Evolutionary conservation across 495 filamentous ascomycete species (phyloP).

Genomic region (Aspergillus heteromorphus): DNA sequence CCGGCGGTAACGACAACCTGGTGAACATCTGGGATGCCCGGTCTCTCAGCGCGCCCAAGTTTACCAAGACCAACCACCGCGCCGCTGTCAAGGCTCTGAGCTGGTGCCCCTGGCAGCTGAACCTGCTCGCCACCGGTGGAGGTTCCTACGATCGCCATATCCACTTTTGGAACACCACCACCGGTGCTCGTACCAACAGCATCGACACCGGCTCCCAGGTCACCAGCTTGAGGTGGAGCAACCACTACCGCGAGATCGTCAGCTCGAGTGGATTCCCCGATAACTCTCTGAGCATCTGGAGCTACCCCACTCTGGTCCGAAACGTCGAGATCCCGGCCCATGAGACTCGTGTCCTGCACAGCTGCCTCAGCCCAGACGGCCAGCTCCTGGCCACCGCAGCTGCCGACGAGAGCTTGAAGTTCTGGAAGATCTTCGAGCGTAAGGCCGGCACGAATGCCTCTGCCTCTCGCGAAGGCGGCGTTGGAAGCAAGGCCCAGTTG

Average conservation of each 20-base stretch:
- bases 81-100: slow-evolving; percentile 96
- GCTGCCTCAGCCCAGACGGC: slow-evolving; percentile 89
- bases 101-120: slow-evolving; percentile 99
- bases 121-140: slow-evolving; percentile 92
- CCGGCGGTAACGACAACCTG: slow-evolving; percentile 96
- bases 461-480: slow-evolving; percentile 49
- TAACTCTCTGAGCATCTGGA: slow-evolving; percentile 97
- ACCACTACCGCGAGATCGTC: slow-evolving; percentile 95
- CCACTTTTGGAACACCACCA: slow-evolving; percentile 99
- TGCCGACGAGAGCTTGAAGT: slow-evolving; percentile 95
- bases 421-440: slow-evolving; percentile 99
- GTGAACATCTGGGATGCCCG: slow-evolving; percentile 99
- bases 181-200: slow-evolving; percentile 94
- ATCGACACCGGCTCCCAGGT: slow-evolving; percentile 98
- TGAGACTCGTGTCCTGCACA: slow-evolving; percentile 93
- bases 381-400: slow-evolving; percentile 95
- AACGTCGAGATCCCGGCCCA: slow-evolving; percentile 99
- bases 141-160: slow-evolving; percentile 96
- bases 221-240: slow-evolving; percentile 90
- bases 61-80: slow-evolving; percentile 98
- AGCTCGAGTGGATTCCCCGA: slow-evolving; percentile 97
- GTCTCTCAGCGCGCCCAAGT: slow-evolving; percentile 86
- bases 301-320: slow-evolving; percentile 91
- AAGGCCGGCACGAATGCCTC: slow-evolving; percentile 66
- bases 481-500: slow-evolving; percentile 65